Evolutionary conservation across 305 asterid species (phyloP), one percentile per base, ranked within the genome.

Genomic region (Coffea humblotiana): DNA sequence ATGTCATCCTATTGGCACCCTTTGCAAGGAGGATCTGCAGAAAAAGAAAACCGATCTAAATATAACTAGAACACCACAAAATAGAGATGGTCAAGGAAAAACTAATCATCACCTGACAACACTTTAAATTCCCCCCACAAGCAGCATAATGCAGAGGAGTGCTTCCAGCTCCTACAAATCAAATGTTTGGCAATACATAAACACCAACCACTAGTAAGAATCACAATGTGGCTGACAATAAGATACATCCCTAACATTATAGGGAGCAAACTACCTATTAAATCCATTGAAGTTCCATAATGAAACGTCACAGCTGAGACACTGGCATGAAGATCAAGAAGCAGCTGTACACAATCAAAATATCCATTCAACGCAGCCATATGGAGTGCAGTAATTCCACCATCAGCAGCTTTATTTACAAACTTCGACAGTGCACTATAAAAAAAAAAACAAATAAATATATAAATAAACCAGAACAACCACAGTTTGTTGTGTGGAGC

Each of bases 101-200:
- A 80, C 64, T 49, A 79, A 77, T 76, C 70, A 74, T 88, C 77
- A 93, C 99, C 98, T 94, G 98, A 84, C 99, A 94, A 88, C 99
- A 94, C 83, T 96, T 92, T 58, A 94, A 84, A 83, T 94, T 94
- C 78, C 99, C 99, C 71, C 98, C 98, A 85, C 97, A 94, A 64
- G 99, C 98, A 85, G 99, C 99, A 85, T 96, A 96, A 80, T 96
- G 99, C 91, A 96, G 82, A 77, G 99, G 94, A 80, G 97, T 94
- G 90, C 99, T 96, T 84, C 99, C 99, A 61, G 98, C 93, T 67
- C 99, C 99, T 96, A 86, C 80, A 75, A 78, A 61, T 74, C 74
- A 6, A 78, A 56, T 25, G 35, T 78, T 80, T 61, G 81, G 63
- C n/a, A 32, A 72, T 21, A 76, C 54, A 72, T 25, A 52, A 60